These are phyloP conservation scores for Dorcoceras hygrometricum DNA, from an alignment of 257 asterid genomes.

Conservation along the genomic window DNA sequence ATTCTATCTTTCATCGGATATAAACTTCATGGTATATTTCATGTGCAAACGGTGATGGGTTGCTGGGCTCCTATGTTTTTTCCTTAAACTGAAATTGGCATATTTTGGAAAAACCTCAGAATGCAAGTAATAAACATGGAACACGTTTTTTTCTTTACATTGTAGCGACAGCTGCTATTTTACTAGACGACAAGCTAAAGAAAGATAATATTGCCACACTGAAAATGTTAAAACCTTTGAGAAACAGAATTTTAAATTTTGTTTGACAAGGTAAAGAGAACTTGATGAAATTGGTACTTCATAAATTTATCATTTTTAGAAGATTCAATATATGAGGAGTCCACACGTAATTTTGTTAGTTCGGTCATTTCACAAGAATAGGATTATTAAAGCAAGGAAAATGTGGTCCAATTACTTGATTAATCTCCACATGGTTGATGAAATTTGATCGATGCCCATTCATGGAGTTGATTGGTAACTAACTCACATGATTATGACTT, in stretches of 20 bases:
- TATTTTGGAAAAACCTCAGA: neutral
- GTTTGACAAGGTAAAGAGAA: neutral
- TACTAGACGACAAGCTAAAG: neutral
- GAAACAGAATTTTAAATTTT: neutral
- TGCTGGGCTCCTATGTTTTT: neutral
- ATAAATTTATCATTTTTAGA: no score
- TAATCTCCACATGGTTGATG: constrained; percentile 38
- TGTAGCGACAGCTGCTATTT: no score
- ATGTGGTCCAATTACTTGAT: constrained; percentile 31
- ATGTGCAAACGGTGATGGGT: neutral
- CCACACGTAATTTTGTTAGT: neutral
- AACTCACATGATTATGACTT: constrained; percentile 49
- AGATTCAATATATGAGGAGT: neutral
- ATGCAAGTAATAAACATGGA: neutral
- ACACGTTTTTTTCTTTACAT: no score
- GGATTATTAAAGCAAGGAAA: constrained; percentile 29
- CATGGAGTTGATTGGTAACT: constrained; percentile 59
- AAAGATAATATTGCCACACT: no score
- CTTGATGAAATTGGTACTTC: neutral
- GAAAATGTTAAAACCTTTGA: neutral
- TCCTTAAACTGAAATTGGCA: neutral
- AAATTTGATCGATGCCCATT: constrained; percentile 32
- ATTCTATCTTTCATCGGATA: neutral
- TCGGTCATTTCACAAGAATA: constrained; percentile 28
- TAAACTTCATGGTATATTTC: neutral